Evolutionary conservation across 139 green algal genomes (phyloP).

Genomic region (Parachlorella kessleri): DNA sequence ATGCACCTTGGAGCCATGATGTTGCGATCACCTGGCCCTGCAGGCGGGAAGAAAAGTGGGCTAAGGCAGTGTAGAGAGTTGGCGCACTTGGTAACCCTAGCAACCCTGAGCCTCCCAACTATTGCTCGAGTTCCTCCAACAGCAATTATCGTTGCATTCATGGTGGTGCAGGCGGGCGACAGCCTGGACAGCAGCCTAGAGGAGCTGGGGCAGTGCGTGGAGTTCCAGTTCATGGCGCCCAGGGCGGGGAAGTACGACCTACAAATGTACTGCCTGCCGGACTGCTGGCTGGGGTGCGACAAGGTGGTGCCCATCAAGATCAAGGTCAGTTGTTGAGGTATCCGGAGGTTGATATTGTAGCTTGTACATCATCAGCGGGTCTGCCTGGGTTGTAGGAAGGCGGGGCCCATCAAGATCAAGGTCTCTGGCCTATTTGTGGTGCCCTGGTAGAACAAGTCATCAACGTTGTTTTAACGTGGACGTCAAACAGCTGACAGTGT

Average conservation of each 20-base stretch:
- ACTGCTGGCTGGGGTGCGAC: slow-evolving; percentile 89
- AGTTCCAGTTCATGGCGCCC: slow-evolving; percentile 70
- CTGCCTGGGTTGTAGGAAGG: slow-evolving; percentile 10
- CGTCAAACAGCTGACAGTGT: too few relatives aligned
- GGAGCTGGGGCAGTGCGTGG: slow-evolving; percentile 65
- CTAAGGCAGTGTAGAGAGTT: too few relatives aligned
- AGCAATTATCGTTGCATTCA: too few relatives aligned
- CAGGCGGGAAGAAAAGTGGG: too few relatives aligned
- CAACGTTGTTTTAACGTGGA: background rate
- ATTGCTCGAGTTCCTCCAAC: too few relatives aligned
- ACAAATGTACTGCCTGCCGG: slow-evolving; percentile 71
- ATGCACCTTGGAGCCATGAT: too few relatives aligned
- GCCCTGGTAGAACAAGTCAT: slow-evolving; percentile 12
- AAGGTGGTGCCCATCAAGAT: slow-evolving; percentile 59
- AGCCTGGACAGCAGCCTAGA: slow-evolving; percentile 15
- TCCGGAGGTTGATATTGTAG: slow-evolving; percentile 23
- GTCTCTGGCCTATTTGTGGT: slow-evolving; percentile 21
- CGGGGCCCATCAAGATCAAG: slow-evolving; percentile 12
- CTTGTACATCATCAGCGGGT: background rate
- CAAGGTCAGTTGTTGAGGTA: slow-evolving; percentile 34
- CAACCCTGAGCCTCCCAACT: too few relatives aligned
- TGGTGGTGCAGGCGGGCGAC: background rate
- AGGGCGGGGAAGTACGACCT: slow-evolving; percentile 71
- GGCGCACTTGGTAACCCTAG: too few relatives aligned
- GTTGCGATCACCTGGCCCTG: too few relatives aligned